These are phyloP conservation scores for Acanthamoeba lenticulata DNA, from an alignment of 208 protist genomes.

Conservation along the genomic window DNA sequence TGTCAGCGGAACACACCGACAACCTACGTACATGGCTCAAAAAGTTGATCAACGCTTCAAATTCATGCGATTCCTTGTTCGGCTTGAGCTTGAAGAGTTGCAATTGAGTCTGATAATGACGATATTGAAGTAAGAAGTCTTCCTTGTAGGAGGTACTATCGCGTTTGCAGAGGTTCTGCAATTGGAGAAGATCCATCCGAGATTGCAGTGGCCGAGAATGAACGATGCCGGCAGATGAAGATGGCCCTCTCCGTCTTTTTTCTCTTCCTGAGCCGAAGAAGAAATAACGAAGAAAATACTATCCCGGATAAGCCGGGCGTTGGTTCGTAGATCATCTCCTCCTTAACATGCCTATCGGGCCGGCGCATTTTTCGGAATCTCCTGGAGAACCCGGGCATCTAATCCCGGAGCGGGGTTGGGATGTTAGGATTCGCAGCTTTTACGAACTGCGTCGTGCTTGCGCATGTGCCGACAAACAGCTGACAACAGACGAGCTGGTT, in stretches of 20 bases:
- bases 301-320: too few relatives aligned
- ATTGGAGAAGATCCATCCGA: conserved; percentile 89
- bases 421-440: too few relatives aligned
- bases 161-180: conserved; percentile 95
- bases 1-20: not conserved
- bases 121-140: conserved; percentile 94
- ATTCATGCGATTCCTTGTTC: conserved; percentile 76
- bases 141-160: conserved; percentile 94
- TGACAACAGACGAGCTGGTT: too few relatives aligned
- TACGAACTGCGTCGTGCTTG: too few relatives aligned
- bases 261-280: not conserved
- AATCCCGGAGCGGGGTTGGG: too few relatives aligned
- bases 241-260: too few relatives aligned
- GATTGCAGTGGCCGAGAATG: not conserved
- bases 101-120: conserved; percentile 94
- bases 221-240: not conserved
- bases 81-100: conserved; percentile 93
- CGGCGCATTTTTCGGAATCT: too few relatives aligned
- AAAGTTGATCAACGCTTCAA: conserved; percentile 82
- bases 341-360: too few relatives aligned
- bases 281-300: not conserved
- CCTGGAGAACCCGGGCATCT: too few relatives aligned
- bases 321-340: too few relatives aligned
- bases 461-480: too few relatives aligned
- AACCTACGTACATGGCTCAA: conserved; percentile 79